These are phyloP conservation scores for Populus nigra DNA, from an alignment of 345 rosid species.

Conservation along the genomic window DNA sequence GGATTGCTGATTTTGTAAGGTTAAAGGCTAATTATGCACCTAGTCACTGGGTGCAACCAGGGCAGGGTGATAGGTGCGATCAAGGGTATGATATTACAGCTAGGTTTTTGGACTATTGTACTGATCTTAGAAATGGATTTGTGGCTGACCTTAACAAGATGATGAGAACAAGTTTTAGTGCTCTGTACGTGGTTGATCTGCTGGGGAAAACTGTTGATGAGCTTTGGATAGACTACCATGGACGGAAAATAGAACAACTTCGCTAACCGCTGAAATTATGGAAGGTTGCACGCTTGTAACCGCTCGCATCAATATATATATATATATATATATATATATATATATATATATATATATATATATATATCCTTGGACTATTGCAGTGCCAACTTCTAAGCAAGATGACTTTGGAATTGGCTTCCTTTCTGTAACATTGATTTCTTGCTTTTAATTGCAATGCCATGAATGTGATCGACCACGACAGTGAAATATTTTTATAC, in stretches of 20 bases:
- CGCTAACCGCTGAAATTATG: not conserved
- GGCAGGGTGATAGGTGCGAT: slow-evolving; percentile 61
- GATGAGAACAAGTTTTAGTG: slow-evolving; percentile 53
- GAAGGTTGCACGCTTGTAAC: not conserved
- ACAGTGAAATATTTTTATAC: not conserved
- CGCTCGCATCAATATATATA: not conserved
- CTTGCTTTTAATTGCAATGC: not conserved
- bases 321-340: too few relatives aligned
- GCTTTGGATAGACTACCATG: slow-evolving; percentile 63
- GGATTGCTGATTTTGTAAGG: slow-evolving; percentile 69
- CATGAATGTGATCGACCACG: too few relatives aligned
- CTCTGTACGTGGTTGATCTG: slow-evolving; percentile 44
- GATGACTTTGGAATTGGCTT: not conserved
- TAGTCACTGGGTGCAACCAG: slow-evolving; percentile 56
- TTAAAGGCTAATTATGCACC: slow-evolving; percentile 47
- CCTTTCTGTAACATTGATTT: not conserved
- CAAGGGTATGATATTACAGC: slow-evolving; percentile 68
- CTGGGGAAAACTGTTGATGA: slow-evolving; percentile 60
- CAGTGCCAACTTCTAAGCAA: not conserved
- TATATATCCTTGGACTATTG: not conserved
- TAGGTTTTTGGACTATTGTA: slow-evolving; percentile 59
- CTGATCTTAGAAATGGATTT: slow-evolving; percentile 46
- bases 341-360: too few relatives aligned
- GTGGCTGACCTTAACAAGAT: slow-evolving; percentile 62
- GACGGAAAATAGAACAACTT: slow-evolving; percentile 28